Evolutionary conservation across 2,329 filamentous ascomycete species (phyloP).

Genomic region (Penicillium sp.): DNA sequence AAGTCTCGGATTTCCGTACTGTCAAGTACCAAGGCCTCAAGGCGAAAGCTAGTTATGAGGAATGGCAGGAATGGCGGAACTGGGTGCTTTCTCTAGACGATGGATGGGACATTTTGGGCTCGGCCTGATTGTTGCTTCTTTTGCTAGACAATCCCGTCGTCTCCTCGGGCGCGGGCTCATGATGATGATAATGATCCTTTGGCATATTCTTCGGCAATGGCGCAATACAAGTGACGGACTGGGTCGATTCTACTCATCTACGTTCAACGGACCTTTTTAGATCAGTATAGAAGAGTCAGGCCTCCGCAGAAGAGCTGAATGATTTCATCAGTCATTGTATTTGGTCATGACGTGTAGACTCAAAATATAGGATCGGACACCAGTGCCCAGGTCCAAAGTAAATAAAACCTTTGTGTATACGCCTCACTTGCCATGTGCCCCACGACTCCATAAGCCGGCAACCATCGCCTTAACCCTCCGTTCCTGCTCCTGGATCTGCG

Average conservation of each 20-base stretch:
- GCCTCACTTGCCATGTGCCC: conserved; percentile 21
- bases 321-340: conserved; percentile 8
- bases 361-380: not conserved
- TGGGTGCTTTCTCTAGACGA: conserved; percentile 56
- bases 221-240: not conserved
- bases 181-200: conserved; percentile 11
- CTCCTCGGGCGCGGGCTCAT: conserved; percentile 1
- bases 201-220: not conserved
- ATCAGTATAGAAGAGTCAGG: not conserved
- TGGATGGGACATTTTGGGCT: conserved; percentile 25
- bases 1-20: conserved; percentile 70
- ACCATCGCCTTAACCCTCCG: conserved; percentile 59
- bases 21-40: conserved; percentile 86
- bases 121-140: conserved; percentile 4
- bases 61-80: conserved; percentile 76
- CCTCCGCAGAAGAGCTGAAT: not conserved
- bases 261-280: not conserved
- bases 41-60: conserved; percentile 65
- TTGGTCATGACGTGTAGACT: conserved; percentile 9
- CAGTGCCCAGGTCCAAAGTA: not conserved
- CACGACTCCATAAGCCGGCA: conserved; percentile 54
- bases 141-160: not conserved
- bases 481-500: conserved; percentile 61
- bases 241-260: not conserved
- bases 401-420: not conserved